Conservation (phyloP, 306 rosid genomes). For the Pueraria montana region DNA sequence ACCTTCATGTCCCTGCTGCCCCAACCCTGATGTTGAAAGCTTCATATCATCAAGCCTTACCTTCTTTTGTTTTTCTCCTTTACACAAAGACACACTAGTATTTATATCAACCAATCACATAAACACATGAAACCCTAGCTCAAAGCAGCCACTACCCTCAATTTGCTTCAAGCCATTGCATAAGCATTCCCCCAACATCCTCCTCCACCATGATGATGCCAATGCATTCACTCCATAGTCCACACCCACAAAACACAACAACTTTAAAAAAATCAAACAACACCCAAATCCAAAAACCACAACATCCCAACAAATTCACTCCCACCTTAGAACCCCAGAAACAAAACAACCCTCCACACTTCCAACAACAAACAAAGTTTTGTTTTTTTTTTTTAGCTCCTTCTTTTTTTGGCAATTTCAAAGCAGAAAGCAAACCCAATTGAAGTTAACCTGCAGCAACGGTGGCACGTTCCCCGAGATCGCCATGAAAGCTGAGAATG, state of each 20-base stretch:
- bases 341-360: conserved; percentile 1
- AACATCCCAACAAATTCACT: conserved; percentile 50
- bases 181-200: conserved; percentile 50
- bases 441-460: conserved; percentile 46
- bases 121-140: conserved; percentile 69
- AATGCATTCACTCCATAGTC: conserved; percentile 51
- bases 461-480: conserved; percentile 62
- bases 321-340: conserved; percentile 16
- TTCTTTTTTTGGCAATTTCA: conserved; percentile 3
- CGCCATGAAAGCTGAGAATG: conserved; percentile 56
- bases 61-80: conserved; percentile 43
- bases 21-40: conserved; percentile 96
- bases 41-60: conserved; percentile 80
- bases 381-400: background rate
- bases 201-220: conserved; percentile 45
- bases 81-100: conserved; percentile 42
- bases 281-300: conserved; percentile 50
- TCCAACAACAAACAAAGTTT: conserved; percentile 28
- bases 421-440: conserved; percentile 49
- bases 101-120: conserved; percentile 43
- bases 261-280: conserved; percentile 51
- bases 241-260: conserved; percentile 41
- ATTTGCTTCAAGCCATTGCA: conserved; percentile 59
- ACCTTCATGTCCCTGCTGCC: conserved; percentile 95
- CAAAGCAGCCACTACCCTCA: conserved; percentile 47